Evolutionary conservation across 305 asterid genomes (phyloP).

Genomic region (Fraxinus platypoda): DNA sequence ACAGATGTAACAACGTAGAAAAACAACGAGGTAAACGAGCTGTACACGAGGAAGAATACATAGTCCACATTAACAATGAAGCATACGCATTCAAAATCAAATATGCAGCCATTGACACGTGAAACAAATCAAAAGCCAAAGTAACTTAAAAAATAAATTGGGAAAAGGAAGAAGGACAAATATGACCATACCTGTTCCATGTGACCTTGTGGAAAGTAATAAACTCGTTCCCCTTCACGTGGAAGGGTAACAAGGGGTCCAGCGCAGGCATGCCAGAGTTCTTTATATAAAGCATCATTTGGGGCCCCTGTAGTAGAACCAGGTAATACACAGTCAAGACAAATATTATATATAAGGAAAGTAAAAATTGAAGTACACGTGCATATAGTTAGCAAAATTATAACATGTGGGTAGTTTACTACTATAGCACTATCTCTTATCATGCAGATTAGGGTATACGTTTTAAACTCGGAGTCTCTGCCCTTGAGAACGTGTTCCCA

Average conservation of each 20-base stretch:
- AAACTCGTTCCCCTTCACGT: slow-evolving; percentile 82
- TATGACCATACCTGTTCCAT: slow-evolving; percentile 80
- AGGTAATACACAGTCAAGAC: background rate
- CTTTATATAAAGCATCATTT: slow-evolving; percentile 46
- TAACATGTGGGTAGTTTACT: slow-evolving; percentile 2
- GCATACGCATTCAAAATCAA: background rate
- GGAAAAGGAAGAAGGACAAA: slow-evolving; percentile 12
- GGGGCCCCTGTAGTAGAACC: slow-evolving; percentile 34
- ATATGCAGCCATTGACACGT: background rate
- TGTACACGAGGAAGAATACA: background rate
- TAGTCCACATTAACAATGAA: background rate
- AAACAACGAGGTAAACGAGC: slow-evolving; percentile 2
- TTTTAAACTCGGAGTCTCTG: background rate
- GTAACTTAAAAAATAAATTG: background rate
- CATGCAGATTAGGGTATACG: background rate
- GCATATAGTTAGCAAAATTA: slow-evolving; percentile 21
- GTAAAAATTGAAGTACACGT: background rate
- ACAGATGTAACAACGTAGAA: background rate
- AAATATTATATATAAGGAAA: background rate
- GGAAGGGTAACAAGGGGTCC: slow-evolving; percentile 93
- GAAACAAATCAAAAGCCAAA: slow-evolving; percentile 12
- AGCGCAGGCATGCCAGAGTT: slow-evolving; percentile 96
- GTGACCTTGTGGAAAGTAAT: slow-evolving; percentile 97
- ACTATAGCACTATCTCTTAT: background rate
- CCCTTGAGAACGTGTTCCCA: background rate